phyloP scores from a whole-genome alignment of 805 yeast species.

The Suhomyces emberorum region DNA sequence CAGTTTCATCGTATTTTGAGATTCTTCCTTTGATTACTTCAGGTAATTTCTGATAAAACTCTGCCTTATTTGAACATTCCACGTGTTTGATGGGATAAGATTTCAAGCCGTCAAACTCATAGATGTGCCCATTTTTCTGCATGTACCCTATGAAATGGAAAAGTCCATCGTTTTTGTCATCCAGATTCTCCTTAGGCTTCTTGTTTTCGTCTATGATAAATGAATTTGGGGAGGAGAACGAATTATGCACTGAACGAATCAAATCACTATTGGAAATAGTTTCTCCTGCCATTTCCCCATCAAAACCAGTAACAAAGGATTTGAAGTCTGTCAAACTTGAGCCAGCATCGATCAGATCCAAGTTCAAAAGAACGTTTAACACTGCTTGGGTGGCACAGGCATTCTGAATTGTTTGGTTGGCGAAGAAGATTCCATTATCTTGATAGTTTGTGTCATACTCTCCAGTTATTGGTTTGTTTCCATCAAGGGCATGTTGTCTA shows the following conservation, averaged over 20 bases:
- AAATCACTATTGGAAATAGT: slow-evolving; percentile 56
- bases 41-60: slow-evolving; percentile 42
- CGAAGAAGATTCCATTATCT: slow-evolving; percentile 49
- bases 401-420: slow-evolving; percentile 60
- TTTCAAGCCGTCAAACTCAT: slow-evolving; percentile 63
- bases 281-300: slow-evolving; percentile 57
- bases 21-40: slow-evolving; percentile 47
- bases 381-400: slow-evolving; percentile 79
- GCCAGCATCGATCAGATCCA: slow-evolving; percentile 44
- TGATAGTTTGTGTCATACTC: slow-evolving; percentile 34
- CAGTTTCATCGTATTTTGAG: slow-evolving; percentile 41
- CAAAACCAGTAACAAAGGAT: slow-evolving; percentile 51
- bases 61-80: slow-evolving; percentile 36
- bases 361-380: slow-evolving; percentile 51
- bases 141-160: slow-evolving; percentile 62
- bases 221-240: slow-evolving; percentile 58
- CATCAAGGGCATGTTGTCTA: slow-evolving; percentile 25
- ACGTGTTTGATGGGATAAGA: slow-evolving; percentile 52
- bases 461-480: slow-evolving; percentile 43
- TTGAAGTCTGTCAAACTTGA: slow-evolving; percentile 45
- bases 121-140: slow-evolving; percentile 40
- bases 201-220: slow-evolving; percentile 46
- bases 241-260: slow-evolving; percentile 56
- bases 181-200: slow-evolving; percentile 16
- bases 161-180: slow-evolving; percentile 47